Base-by-base conservation (phyloP, 2,329 filamentous ascomycete species). In the Stylonectria norvegica region DNA sequence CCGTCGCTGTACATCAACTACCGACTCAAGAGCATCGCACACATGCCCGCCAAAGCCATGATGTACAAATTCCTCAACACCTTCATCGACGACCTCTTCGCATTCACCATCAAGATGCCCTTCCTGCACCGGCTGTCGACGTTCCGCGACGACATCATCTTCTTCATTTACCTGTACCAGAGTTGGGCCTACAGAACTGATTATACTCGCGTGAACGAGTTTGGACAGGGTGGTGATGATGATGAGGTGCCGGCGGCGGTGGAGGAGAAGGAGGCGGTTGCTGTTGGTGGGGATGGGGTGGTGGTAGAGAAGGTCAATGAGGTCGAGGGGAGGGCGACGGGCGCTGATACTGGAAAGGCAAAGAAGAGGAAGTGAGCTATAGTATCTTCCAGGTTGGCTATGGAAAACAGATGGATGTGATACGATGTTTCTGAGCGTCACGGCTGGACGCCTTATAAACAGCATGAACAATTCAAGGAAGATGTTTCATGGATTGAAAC, bases 51-150 rank as follows among this genome's bases (percentile, higher is more conserved):
- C 53, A 91, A 89, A 70, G 89, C 93, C 34, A 93, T 98, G 89
- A 91, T 84, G 64, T 96, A 96, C 78, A 96, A 97, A 71, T 95
- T 95, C 69, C 72, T 97, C 51, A 96, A 97, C 71, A 97, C 93
- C 5, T 98, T 98, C 65, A 97, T 98, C 63, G 93, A 98, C 66
- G 93, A 98, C 61, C 74, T 98, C 20, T 98, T 98, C 61, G 93
- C 93, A 2, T 98, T 97, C 60, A 98, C 93, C 27, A 96, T 98
- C 72, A 97, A 97, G 72, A 98, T 98, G 93, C 93, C 93, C 1
- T 81, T 90, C 48, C 75, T 98, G 36, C 93, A 98, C 66, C 81
- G 93, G 12, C 73, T 98, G 36, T 89, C 93, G 1, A 97, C 93
- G 1, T 77, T 98, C 49, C 78, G 93, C 45, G 93, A 98, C 63